Evolutionary conservation across 2,329 filamentous ascomycete species (phyloP).

Genomic region (Ciborinia camelliae): DNA sequence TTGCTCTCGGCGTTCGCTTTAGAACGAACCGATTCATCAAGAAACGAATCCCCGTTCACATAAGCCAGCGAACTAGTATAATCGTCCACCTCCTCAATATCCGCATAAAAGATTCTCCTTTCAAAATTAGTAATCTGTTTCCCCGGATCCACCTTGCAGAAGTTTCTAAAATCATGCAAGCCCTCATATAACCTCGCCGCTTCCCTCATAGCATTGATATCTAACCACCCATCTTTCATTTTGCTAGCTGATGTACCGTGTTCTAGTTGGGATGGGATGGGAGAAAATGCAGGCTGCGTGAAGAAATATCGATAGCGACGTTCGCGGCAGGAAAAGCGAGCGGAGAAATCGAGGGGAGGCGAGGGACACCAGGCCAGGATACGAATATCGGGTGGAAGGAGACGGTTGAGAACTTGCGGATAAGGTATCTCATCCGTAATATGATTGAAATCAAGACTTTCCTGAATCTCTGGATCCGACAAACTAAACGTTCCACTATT

Average conservation of each 20-base stretch:
- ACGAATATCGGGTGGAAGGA: slow-evolving; percentile 85
- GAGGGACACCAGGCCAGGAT: slow-evolving; percentile 89
- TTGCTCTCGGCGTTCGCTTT: slow-evolving; percentile 1
- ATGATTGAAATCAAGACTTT: slow-evolving; percentile 55
- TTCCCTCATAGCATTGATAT: slow-evolving; percentile 80
- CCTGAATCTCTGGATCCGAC: slow-evolving; percentile 31
- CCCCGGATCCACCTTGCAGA: slow-evolving; percentile 87
- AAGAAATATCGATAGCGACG: slow-evolving; percentile 96
- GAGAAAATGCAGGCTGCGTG: slow-evolving; percentile 83
- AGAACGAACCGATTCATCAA: slow-evolving; percentile 4
- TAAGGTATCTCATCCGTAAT: slow-evolving; percentile 82
- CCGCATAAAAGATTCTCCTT: slow-evolving; percentile 73
- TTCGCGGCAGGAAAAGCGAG: slow-evolving; percentile 88
- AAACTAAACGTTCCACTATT: not conserved
- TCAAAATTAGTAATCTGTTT: slow-evolving; percentile 87
- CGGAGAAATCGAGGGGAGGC: slow-evolving; percentile 76
- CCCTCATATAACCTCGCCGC: slow-evolving; percentile 80
- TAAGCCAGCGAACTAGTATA: slow-evolving; percentile 54
- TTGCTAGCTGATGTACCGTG: slow-evolving; percentile 34
- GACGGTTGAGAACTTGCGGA: slow-evolving; percentile 75
- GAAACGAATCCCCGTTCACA: slow-evolving; percentile 37
- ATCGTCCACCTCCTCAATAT: slow-evolving; percentile 67
- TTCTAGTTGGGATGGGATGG: slow-evolving; percentile 55
- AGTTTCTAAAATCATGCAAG: slow-evolving; percentile 90
- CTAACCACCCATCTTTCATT: slow-evolving; percentile 69